A percentile compares a stretch with the other conserved stretches of the same genome.
These are phyloP conservation scores for Quillaja saponaria DNA, from an alignment of 306 rosid species.

Conservation along the genomic window DNA sequence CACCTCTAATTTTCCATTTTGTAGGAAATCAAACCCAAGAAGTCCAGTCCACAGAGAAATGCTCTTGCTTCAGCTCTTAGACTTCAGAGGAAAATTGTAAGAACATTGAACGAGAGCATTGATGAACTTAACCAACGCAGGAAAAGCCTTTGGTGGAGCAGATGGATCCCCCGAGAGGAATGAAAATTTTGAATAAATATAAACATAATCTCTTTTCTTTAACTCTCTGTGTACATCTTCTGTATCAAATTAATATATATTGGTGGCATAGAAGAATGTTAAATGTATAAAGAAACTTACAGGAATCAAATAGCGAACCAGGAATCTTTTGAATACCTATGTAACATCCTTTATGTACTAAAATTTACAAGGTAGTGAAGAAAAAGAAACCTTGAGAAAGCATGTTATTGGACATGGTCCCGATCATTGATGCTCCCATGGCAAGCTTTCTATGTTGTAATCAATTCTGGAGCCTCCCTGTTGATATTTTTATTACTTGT, in stretches of 20 bases:
- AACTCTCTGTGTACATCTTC: constrained; percentile 51
- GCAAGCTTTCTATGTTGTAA: not conserved
- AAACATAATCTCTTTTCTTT: constrained; percentile 21
- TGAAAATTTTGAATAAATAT: constrained; percentile 47
- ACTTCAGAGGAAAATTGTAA: constrained; percentile 71
- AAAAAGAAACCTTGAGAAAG: not conserved
- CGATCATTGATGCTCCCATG: constrained; percentile 22
- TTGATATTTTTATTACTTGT: not conserved
- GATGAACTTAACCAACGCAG: constrained; percentile 66
- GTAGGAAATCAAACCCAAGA: constrained; percentile 76
- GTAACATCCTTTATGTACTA: constrained; percentile 33
- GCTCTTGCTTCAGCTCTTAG: constrained; percentile 79
- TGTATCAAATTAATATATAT: constrained; percentile 45
- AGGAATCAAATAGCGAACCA: constrained; percentile 46
- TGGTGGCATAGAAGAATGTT: constrained; percentile 39
- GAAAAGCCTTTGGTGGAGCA: constrained; percentile 96
- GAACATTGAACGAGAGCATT: constrained; percentile 82
- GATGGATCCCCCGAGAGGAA: constrained; percentile 96
- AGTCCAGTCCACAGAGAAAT: constrained; percentile 58
- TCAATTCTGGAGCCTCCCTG: constrained; percentile 1
- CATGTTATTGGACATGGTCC: too few relatives aligned
- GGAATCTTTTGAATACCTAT: constrained; percentile 55
- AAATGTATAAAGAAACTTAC: constrained; percentile 32
- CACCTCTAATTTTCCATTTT: constrained; percentile 13
- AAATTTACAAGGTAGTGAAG: constrained; percentile 25